These are phyloP conservation scores for Monosporascus sp. DNA, from an alignment of 2,329 filamentous ascomycete species.

Conservation along the genomic window DNA sequence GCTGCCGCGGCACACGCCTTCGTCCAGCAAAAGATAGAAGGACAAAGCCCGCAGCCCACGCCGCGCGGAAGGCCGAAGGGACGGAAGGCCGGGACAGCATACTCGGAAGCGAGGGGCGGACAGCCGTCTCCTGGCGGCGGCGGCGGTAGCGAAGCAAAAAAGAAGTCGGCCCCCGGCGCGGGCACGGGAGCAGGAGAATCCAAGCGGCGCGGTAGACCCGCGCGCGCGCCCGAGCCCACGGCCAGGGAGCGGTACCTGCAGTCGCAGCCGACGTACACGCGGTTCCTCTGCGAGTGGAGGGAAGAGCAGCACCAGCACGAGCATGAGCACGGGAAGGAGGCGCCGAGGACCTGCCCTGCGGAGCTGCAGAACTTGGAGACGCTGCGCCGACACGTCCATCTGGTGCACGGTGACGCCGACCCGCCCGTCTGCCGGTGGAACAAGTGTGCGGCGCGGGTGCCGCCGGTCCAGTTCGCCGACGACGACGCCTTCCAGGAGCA, in stretches of 20 bases:
- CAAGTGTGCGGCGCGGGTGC: constrained; percentile 27
- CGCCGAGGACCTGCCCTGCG: constrained; percentile 39
- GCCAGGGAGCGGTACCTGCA: constrained; percentile 36
- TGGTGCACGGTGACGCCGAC: constrained; percentile 37
- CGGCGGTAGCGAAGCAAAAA: neutral
- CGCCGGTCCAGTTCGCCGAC: constrained; percentile 14
- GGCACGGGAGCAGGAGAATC: constrained; percentile 10
- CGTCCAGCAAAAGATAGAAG: constrained; percentile 5
- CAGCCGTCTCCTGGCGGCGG: constrained; percentile 4
- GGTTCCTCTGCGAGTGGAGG: constrained; percentile 55
- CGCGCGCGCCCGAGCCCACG: constrained; percentile 31
- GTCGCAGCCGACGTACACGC: constrained; percentile 39
- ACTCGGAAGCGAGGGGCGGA: constrained; percentile 20
- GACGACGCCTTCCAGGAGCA: constrained; percentile 39
- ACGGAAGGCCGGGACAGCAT: constrained; percentile 32
- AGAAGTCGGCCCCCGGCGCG: neutral
- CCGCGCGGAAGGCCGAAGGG: constrained; percentile 45
- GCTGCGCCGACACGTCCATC: constrained; percentile 45
- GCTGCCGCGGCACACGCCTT: constrained; percentile 3
- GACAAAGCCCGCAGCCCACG: constrained; percentile 12
- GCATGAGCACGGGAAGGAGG: too few relatives aligned
- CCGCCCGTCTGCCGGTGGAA: constrained; percentile 33
- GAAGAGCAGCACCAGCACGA: constrained; percentile 10
- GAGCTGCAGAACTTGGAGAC: constrained; percentile 59
- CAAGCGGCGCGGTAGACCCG: constrained; percentile 39